Percentiles rank a stretch among this genome's conserved stretches.
Evolutionary conservation across 768 basidiomycete species (phyloP).

Genomic region (Lactarius indigo): DNA sequence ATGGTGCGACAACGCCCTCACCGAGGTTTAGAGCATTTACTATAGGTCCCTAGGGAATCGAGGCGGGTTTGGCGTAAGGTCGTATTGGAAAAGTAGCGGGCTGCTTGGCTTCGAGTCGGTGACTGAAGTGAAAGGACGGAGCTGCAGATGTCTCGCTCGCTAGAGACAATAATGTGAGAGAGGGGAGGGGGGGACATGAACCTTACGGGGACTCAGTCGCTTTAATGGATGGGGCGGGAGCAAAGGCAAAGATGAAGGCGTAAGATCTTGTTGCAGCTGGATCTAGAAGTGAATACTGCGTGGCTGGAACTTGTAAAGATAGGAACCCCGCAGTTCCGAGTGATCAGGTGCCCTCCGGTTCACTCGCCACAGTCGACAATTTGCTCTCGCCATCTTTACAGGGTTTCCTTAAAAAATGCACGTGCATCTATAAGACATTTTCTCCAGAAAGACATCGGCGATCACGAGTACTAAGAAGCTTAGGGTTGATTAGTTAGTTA

Average conservation of each 20-base stretch:
- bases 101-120: not conserved
- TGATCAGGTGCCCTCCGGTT: slow-evolving; percentile 20
- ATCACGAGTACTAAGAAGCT: not conserved
- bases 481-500: not conserved
- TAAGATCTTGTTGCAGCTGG: slow-evolving; percentile 8
- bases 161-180: slow-evolving; percentile 6
- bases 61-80: not conserved
- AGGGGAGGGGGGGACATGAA: not conserved
- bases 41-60: not conserved
- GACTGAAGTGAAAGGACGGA: not conserved
- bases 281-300: slow-evolving; percentile 15
- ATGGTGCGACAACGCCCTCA: not conserved
- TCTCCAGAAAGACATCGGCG: not conserved
- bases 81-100: not conserved
- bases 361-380: not conserved
- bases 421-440: not conserved
- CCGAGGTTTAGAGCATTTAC: not conserved
- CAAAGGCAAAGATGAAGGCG: slow-evolving; percentile 16
- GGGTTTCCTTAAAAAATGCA: not conserved
- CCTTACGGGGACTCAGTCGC: slow-evolving; percentile 3
- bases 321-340: slow-evolving; percentile 18
- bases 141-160: not conserved
- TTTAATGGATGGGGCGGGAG: slow-evolving; percentile 20
- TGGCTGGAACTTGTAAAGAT: slow-evolving; percentile 2
- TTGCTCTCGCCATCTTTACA: not conserved